Percentiles rank a stretch among this genome's conserved stretches.
These are phyloP conservation scores for Phytophthora niederhauseri DNA, from an alignment of 352 stramenopile species.

Conservation along the genomic window DNA sequence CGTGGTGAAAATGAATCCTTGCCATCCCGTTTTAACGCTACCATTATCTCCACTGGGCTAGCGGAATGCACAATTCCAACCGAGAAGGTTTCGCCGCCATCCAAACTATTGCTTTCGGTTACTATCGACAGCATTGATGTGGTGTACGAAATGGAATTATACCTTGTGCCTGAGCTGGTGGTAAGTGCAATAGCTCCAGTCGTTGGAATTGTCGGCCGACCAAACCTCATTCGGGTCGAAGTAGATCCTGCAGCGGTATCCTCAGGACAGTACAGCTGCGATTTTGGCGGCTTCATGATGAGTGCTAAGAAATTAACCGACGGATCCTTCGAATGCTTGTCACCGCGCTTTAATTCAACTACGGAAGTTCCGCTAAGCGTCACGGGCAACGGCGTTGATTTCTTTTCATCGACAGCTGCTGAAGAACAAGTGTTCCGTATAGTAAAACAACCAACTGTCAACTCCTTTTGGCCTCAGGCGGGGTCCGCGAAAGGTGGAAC, in stretches of 20 bases:
- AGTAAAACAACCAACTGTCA: constrained; percentile 25
- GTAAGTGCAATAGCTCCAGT: constrained; percentile 35
- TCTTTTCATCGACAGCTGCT: constrained; percentile 24
- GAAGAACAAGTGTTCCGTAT: constrained; percentile 32
- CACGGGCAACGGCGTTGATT: constrained; percentile 53
- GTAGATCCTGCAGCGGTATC: constrained; percentile 7
- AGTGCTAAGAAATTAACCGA: not conserved
- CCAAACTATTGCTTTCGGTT: constrained; percentile 29
- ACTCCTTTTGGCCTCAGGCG: constrained; percentile 34
- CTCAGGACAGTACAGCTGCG: constrained; percentile 38
- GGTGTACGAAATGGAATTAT: constrained; percentile 28
- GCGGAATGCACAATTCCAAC: constrained; percentile 29
- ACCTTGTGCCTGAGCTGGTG: constrained; percentile 11
- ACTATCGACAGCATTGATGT: constrained; percentile 28
- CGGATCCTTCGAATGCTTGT: constrained; percentile 31
- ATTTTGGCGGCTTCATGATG: constrained; percentile 29
- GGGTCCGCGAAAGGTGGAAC: constrained; percentile 45
- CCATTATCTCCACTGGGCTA: constrained; percentile 10
- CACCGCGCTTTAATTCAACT: constrained; percentile 15
- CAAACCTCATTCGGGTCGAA: constrained; percentile 27
- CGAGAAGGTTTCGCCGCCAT: not conserved
- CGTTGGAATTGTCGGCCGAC: constrained; percentile 26
- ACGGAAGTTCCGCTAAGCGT: constrained; percentile 30
- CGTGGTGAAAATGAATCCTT: not conserved
- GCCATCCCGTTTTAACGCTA: constrained; percentile 3